Evolutionary conservation across 805 yeast genomes (phyloP), one percentile per base, ranked within the genome.

Genomic region (Komagataella kurtzmanii): DNA sequence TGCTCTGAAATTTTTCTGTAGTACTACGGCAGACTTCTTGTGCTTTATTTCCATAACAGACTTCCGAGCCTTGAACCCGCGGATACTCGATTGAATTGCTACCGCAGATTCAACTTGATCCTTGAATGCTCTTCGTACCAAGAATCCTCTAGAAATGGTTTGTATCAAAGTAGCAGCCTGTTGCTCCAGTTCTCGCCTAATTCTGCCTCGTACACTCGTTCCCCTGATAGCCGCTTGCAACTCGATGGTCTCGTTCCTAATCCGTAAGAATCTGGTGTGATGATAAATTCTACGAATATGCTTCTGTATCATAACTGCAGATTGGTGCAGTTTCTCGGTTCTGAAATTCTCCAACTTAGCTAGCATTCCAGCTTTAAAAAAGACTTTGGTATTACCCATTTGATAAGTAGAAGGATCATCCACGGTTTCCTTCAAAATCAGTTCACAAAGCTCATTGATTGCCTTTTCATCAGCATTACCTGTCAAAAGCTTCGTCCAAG

Each of bases 301-400:
- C 75, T 88, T 88, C 70, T 93, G 98, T 58, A 91, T 84, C 68
- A 85, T 69, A 14, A 81, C 82, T 4, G 97, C 97, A 48, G 96
- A 82, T 50, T 71, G 76, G 61, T 77, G 77, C 58, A 89, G 77
- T 60, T 89, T 87, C 55, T 84, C 86, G 36, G 89, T 71, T 66
- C 97, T 81, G 61, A 85, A 69, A 59, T 88, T 88, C 68, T 91
- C 99, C 59, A 91, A 74, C 56, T 81, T 81, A 3, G 97, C 98
- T 65, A 91, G 74, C 85, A 91, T 86, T 64, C 99, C 99, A 30
- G 97, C 97, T 61, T 95, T 85, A 72, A 91, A 88, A 71, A 91
- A 91, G 53, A 91, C 88, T 70, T 91, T 91, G 46, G 96, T 85
- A 63, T 87, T 81, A 70, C 99, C 99, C 54, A 87, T 75, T 68